A percentile compares a stretch with the other conserved stretches of the same genome.
These are phyloP conservation scores for Citrus australasica DNA, from an alignment of 345 rosid species.

Conservation along the genomic window DNA sequence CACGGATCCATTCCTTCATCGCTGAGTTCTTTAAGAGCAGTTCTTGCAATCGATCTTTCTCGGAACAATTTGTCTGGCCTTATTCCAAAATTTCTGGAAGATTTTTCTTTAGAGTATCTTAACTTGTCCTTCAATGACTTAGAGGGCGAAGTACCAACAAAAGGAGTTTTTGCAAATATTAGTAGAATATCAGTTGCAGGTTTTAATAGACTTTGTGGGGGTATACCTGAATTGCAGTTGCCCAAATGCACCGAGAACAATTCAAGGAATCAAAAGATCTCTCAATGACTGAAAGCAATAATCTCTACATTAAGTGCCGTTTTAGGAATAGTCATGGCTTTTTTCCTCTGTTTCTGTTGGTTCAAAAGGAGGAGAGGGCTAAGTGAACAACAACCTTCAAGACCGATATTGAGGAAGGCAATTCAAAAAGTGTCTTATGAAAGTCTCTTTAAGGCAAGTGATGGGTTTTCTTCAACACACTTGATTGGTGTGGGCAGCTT, in stretches of 20 bases:
- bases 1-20: constrained; percentile 7
- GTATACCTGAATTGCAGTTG: no score
- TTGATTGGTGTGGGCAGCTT: not conserved
- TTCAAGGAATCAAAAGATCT: not conserved
- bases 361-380: not conserved
- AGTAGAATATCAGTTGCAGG: no score
- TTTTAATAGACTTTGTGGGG: no score
- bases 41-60: no score
- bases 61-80: no score
- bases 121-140: no score
- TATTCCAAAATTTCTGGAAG: no score
- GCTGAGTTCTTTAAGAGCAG: not conserved
- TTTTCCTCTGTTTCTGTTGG: not conserved
- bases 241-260: not conserved
- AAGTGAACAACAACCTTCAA: not conserved
- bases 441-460: not conserved
- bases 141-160: no score
- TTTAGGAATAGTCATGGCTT: not conserved
- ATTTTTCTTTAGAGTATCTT: no score
- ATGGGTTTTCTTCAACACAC: not conserved
- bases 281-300: not conserved
- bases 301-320: not conserved
- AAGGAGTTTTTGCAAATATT: no score
- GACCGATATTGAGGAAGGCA: not conserved
- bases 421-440: not conserved